Conservation (phyloP, 768 basidiomycete genomes). For the Cyathus striatus region DNA sequence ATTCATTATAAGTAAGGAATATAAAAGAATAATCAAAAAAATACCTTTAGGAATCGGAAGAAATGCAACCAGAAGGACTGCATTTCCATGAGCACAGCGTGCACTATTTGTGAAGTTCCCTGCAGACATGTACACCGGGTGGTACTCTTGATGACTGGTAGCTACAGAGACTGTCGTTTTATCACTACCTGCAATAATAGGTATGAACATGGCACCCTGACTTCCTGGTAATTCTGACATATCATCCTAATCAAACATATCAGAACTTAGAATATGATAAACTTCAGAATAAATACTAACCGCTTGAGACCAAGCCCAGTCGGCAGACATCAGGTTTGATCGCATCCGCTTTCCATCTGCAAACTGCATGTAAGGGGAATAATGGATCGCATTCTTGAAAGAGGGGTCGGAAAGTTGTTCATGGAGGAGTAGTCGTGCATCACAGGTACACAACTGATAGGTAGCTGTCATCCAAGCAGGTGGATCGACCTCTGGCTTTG, state of each 20-base stretch:
- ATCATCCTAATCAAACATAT: neutral
- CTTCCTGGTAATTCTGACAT: conserved; percentile 5
- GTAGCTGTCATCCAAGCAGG: conserved; percentile 17
- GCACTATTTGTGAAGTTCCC: conserved; percentile 12
- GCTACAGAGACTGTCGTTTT: conserved; percentile 28
- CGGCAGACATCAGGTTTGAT: conserved; percentile 17
- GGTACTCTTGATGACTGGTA: conserved; percentile 22
- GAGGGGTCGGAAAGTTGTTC: conserved; percentile 13
- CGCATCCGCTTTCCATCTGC: conserved; percentile 15
- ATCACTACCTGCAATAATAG: conserved; percentile 22
- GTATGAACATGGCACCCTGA: conserved; percentile 18
- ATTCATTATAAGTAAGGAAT: neutral
- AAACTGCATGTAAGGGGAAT: conserved; percentile 18
- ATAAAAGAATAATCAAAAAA: conserved; percentile 2
- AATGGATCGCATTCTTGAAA: conserved; percentile 10
- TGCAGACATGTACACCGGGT: conserved; percentile 16
- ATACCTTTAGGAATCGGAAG: conserved; percentile 17
- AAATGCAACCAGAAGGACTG: conserved; percentile 9
- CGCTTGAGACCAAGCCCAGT: conserved; percentile 21
- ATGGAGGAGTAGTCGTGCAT: conserved; percentile 9
- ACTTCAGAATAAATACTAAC: conserved; percentile 9
- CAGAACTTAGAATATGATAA: neutral
- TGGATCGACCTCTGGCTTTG: conserved; percentile 6
- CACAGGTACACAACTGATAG: conserved; percentile 15
- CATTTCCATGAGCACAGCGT: conserved; percentile 12